Evolutionary conservation across 345 rosid genomes (phyloP), one percentile per base, ranked within the genome.

Genomic region (Pseudoturritis turrita): DNA sequence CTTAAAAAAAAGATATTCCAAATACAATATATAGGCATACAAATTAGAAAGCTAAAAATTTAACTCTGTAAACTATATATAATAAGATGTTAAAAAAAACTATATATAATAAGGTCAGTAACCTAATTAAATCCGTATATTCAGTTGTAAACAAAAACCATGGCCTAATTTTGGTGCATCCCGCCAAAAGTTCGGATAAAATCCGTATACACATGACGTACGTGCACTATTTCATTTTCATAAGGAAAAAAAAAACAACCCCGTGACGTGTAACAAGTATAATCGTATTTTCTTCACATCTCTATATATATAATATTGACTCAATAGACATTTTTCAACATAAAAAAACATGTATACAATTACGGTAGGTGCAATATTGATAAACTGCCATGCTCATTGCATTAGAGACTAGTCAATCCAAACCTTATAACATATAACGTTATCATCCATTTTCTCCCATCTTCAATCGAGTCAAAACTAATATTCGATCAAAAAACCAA

Each of bases 341-440:
- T 68, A n/a, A 11, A 40, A 46, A 67, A 59, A 33, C 18, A 68
- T 17, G 74, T 51, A 59, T 35, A 36, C 50, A 66, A 37, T 33
- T 58, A 74, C 26, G 78, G 68, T 74, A 74, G 78, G 73, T 74
- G 73, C 62, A 50, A 67, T 67, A 70, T 46, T 68, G 79, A 76
- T 76, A 70, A 76, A 62, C 79, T 54, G 71, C 75, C 79, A 68
- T 51, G 11, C 53, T 22, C 36, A 29, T 62, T 61, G 69, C 26
- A 10, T 52, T 31, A 61, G 43, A 54, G 50, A 35, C 58, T 47
- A 62, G 55, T 52, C 79, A 75, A 56, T 62, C 50, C 59, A 76
- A 47, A 52, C 75, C 60, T 76, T 63, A 45, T 61, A 68, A 63
- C 75, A 62, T 62, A 52, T 44, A 69, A 54, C 59, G 51, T 61